Percentiles rank a stretch among this genome's conserved stretches.
Evolutionary conservation across 805 yeast species (phyloP).

Genomic region (Suhomyces sp.): DNA sequence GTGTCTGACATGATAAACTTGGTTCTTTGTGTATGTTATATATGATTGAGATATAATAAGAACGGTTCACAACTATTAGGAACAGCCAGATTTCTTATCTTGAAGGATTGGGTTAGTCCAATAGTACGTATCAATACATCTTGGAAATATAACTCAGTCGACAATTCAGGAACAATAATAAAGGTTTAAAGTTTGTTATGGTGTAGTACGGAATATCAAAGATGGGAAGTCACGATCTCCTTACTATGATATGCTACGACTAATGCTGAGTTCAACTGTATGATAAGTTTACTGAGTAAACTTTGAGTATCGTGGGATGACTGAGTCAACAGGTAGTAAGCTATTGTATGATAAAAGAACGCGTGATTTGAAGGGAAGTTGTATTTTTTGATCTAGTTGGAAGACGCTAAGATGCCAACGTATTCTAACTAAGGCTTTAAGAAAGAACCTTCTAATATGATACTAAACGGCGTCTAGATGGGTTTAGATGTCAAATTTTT

Average conservation of each 20-base stretch:
- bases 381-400: background rate
- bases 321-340: background rate
- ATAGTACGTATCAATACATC: background rate
- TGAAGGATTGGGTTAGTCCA: background rate
- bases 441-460: background rate
- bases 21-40: background rate
- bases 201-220: background rate
- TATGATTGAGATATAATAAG: background rate
- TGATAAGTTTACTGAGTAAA: background rate
- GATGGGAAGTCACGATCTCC: background rate
- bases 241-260: background rate
- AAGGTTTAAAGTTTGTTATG: background rate
- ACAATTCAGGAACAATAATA: background rate
- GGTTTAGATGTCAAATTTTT: background rate
- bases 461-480: background rate
- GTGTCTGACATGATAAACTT: conserved; percentile 3
- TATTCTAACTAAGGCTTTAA: background rate
- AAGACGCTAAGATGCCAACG: background rate
- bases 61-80: background rate
- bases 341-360: background rate
- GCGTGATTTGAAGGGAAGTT: background rate
- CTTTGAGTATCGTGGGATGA: background rate
- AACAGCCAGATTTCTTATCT: background rate
- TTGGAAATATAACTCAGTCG: background rate
- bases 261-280: background rate